Evolutionary conservation across 108 stramenopile genomes (phyloP).

Genomic region (Discostella stelligeroides): DNA sequence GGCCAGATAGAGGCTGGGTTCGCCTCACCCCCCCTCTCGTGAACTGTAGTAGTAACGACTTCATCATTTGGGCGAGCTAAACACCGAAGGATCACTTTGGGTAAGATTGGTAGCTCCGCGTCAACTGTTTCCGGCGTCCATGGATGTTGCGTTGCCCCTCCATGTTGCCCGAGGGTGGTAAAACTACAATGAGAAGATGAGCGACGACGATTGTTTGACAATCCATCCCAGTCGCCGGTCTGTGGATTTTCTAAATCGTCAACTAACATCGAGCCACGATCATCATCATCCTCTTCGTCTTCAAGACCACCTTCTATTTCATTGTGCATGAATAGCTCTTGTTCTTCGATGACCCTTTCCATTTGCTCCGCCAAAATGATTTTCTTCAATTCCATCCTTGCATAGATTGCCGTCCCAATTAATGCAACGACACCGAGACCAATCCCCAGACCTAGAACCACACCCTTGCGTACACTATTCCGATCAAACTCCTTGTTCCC

Average conservation of each 20-base stretch:
- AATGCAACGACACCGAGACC: constrained; percentile 35
- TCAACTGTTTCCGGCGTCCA: constrained; percentile 37
- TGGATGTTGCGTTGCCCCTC: neutral
- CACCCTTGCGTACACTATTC: constrained; percentile 27
- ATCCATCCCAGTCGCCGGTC: constrained; percentile 1
- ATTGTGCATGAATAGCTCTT: constrained; percentile 6
- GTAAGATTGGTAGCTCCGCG: constrained; percentile 37
- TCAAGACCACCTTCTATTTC: neutral
- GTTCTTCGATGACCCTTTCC: constrained; percentile 23
- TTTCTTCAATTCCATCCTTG: constrained; percentile 43
- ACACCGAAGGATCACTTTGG: constrained; percentile 20
- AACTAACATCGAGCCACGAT: constrained; percentile 1
- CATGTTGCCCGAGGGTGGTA: neutral
- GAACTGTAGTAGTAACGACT: neutral
- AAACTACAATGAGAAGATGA: neutral
- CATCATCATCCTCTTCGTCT: constrained; percentile 4
- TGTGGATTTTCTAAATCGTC: constrained; percentile 32
- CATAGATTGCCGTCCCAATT: constrained; percentile 46
- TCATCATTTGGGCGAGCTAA: neutral
- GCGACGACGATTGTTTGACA: neutral
- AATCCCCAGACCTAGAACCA: constrained; percentile 43
- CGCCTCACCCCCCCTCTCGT: constrained; percentile 8
- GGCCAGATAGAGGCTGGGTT: neutral
- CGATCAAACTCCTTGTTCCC: constrained; percentile 38
- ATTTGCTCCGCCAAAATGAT: constrained; percentile 44